Conservation (phyloP, 768 basidiomycete genomes). For the Suillus tomentosus region DNA sequence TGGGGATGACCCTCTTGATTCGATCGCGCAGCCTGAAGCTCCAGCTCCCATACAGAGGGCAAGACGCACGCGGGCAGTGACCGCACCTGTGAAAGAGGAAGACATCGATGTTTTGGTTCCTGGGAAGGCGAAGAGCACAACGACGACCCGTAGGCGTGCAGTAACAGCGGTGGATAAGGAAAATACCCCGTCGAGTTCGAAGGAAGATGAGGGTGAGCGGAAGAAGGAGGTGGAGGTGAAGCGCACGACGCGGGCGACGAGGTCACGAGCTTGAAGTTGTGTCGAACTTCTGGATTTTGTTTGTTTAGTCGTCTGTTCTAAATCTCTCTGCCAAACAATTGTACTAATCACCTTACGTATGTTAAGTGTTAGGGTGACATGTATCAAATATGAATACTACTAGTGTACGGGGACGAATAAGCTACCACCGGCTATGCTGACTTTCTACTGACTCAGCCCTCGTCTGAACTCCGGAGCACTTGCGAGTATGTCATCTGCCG, state of each 20-base stretch:
- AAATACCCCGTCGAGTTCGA: conserved; percentile 19
- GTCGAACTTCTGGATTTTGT: background rate
- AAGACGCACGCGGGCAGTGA: conserved; percentile 9
- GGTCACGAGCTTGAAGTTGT: conserved; percentile 7
- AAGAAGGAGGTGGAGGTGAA: conserved; percentile 15
- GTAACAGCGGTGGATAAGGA: conserved; percentile 14
- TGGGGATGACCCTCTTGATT: conserved; percentile 15
- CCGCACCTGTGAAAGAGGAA: conserved; percentile 14
- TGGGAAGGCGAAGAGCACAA: background rate
- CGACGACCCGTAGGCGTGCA: conserved; percentile 11
- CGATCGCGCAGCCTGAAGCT: conserved; percentile 14
- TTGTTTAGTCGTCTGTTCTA: background rate
- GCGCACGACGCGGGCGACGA: conserved; percentile 11
- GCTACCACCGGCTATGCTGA: background rate
- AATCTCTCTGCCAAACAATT: background rate
- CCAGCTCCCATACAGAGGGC: conserved; percentile 3
- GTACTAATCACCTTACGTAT: background rate
- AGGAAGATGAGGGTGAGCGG: conserved; percentile 13
- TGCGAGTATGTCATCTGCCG: conserved; percentile 26
- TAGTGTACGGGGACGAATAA: background rate
- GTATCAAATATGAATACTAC: no score
- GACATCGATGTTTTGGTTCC: conserved; percentile 6
- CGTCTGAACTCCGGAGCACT: conserved; percentile 19
- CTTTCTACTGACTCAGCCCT: conserved; percentile 1
- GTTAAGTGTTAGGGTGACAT: background rate